Conservation (phyloP, 2,329 filamentous ascomycete species). For the Colletotrichum chrysophilum region DNA sequence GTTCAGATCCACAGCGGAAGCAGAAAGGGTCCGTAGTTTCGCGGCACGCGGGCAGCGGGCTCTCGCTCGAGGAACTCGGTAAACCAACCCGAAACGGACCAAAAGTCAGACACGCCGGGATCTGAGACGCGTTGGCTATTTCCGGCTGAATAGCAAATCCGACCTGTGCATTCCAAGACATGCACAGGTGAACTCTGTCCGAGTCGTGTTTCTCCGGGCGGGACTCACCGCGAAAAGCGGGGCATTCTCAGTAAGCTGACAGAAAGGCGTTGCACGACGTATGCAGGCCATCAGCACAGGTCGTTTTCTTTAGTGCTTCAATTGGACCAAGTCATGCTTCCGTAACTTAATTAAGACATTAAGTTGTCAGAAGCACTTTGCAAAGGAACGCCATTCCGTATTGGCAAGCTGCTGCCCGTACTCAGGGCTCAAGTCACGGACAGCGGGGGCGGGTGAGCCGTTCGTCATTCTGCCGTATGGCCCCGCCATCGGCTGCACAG, state of each 20-base stretch:
- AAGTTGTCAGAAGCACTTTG: not conserved
- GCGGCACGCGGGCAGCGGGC: not conserved
- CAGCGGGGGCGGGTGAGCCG: not conserved
- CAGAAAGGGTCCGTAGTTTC: not conserved
- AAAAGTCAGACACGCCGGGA: not conserved
- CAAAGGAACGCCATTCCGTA: rapidly evolving
- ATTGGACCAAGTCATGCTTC: not conserved
- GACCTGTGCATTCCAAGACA: not conserved
- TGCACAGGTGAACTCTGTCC: not conserved
- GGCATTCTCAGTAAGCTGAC: not conserved
- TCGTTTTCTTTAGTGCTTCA: not conserved
- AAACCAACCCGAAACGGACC: not conserved
- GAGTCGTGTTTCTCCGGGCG: not conserved
- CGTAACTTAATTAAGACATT: rapidly evolving
- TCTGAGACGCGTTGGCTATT: not conserved
- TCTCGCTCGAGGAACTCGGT: not conserved
- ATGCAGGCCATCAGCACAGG: not conserved
- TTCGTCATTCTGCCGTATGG: not conserved
- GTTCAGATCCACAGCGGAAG: not conserved
- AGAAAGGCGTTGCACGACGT: not conserved
- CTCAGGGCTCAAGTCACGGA: not conserved
- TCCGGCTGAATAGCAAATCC: not conserved
- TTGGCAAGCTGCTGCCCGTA: too few species aligned
- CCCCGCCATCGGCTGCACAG: conserved; percentile 4
- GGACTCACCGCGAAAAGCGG: not conserved